Base-by-base conservation (phyloP, 306 rosid species). In the Gastrolobium bilobum region DNA sequence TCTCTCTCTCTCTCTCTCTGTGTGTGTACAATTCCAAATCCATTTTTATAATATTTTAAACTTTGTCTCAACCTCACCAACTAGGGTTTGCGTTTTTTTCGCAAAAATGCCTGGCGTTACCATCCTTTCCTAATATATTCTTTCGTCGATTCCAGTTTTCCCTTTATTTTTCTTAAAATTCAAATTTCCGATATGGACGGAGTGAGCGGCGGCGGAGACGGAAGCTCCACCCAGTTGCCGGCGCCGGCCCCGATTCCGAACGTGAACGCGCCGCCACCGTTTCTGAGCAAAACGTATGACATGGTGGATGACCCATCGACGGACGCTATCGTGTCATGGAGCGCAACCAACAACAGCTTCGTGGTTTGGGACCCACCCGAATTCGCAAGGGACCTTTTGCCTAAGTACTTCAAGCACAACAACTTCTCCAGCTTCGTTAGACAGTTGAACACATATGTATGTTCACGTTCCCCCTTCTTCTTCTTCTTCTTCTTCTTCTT, bases 301-400 rank as follows among this genome's bases (percentile, higher is more conserved):
- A 95, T 95, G 96, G 99, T 95, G 78, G 96, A 95, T 15, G 99
- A 95, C 53, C 88, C 96, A 40, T 83, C 90, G 2, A 85, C 93
- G n/a, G 94, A 93, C 79, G 72, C 90, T 81, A 47, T 91, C 30
- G 97, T 95, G 86, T 95, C 98, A 15, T 95, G 99, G 99, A 90
- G 94, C 83, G 77, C 92, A 7, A 88, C 94, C 39, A 93, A 93
- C 79, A 95, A 95, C 61, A 95, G 99, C 89, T 95, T 95, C 83
- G 90, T 95, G 51, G 99, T 95, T 54, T 95, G 98, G 99, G 90
- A 92, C 84, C 98, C 99, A 61, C 99, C 99, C 4, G 98, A 93
- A 81, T 95, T 95, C 73, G 96, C 96, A 11, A 81, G 93, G 80
- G 99, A 92, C 84, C 94, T 95, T 5, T 82, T 95, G 89, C 99